A percentile compares a stretch with the other conserved stretches of the same genome.
Evolutionary conservation across 106 monocot species (phyloP).

Genomic region (Dendrobium huoshanense): DNA sequence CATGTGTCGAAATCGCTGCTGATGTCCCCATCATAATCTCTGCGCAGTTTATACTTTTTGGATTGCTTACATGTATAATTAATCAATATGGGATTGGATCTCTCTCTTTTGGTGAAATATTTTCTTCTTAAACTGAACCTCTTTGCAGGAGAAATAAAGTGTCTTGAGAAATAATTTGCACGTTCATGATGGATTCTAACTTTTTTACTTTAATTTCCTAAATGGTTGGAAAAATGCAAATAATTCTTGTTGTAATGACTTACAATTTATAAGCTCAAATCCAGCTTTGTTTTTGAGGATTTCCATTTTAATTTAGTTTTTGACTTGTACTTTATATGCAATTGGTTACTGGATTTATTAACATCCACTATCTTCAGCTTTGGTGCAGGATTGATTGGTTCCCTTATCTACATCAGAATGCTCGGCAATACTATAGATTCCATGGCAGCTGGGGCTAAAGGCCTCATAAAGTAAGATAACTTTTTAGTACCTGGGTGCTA

Average conservation of each 20-base stretch:
- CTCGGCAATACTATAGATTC: constrained; percentile 86
- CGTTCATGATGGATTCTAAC: too few relatives aligned
- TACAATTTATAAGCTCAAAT: background rate
- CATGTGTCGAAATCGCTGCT: too few relatives aligned
- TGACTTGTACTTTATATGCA: background rate
- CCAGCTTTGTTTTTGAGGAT: background rate
- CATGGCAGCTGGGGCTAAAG: constrained; percentile 76
- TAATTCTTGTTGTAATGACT: background rate
- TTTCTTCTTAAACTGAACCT: too few relatives aligned
- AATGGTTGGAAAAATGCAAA: background rate
- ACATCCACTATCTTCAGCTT: constrained; percentile 44
- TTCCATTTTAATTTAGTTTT: background rate
- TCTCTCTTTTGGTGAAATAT: too few relatives aligned
- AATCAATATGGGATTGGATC: too few relatives aligned
- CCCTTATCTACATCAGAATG: constrained; percentile 82
- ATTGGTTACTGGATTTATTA: background rate
- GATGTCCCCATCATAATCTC: too few relatives aligned
- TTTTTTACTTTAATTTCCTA: too few relatives aligned
- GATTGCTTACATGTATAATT: too few relatives aligned
- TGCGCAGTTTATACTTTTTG: too few relatives aligned
- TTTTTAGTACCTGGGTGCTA: background rate
- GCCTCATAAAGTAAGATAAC: constrained; percentile 68
- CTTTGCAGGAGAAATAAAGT: too few relatives aligned
- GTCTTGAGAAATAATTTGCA: too few relatives aligned
- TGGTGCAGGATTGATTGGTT: constrained; percentile 79